These are phyloP conservation scores for Naganishia friedmannii DNA, from an alignment of 768 basidiomycete species.

Conservation along the genomic window DNA sequence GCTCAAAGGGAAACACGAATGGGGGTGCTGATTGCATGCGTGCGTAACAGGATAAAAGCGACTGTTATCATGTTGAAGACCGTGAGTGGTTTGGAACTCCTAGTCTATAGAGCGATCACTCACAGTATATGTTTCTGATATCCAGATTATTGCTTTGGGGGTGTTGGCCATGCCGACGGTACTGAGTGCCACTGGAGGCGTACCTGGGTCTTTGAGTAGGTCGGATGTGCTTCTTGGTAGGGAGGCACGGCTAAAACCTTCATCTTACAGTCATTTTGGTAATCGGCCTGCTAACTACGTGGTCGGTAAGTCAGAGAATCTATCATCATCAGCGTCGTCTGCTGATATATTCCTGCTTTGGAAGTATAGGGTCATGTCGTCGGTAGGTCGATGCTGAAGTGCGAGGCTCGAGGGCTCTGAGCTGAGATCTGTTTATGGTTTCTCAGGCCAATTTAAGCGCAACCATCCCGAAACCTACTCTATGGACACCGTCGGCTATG, in stretches of 20 bases:
- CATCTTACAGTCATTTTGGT: slow-evolving; percentile 31
- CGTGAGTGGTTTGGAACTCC: slow-evolving; percentile 26
- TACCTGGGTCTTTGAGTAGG: slow-evolving; percentile 38
- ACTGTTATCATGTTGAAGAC: slow-evolving; percentile 43
- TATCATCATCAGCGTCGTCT: not conserved
- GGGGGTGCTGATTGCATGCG: not conserved
- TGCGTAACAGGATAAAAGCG: slow-evolving; percentile 39
- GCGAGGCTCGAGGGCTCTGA: no score
- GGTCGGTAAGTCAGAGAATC: slow-evolving; percentile 12
- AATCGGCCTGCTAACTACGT: slow-evolving; percentile 36
- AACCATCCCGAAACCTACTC: slow-evolving; percentile 42
- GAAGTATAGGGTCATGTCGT: not conserved
- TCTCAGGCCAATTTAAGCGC: slow-evolving; percentile 38
- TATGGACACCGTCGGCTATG: slow-evolving; percentile 38
- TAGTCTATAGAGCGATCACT: not conserved
- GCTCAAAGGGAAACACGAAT: not conserved
- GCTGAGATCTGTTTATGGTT: slow-evolving; percentile 20
- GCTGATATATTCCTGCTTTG: not conserved
- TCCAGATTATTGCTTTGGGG: slow-evolving; percentile 35
- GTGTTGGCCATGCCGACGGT: slow-evolving; percentile 44
- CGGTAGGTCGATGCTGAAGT: not conserved
- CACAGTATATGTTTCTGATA: not conserved
- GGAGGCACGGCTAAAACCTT: not conserved
- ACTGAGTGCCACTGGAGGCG: slow-evolving; percentile 37
- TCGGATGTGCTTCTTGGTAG: not conserved